Base-by-base conservation (phyloP, 306 rosid genomes). In the Gleditsia sinensis region DNA sequence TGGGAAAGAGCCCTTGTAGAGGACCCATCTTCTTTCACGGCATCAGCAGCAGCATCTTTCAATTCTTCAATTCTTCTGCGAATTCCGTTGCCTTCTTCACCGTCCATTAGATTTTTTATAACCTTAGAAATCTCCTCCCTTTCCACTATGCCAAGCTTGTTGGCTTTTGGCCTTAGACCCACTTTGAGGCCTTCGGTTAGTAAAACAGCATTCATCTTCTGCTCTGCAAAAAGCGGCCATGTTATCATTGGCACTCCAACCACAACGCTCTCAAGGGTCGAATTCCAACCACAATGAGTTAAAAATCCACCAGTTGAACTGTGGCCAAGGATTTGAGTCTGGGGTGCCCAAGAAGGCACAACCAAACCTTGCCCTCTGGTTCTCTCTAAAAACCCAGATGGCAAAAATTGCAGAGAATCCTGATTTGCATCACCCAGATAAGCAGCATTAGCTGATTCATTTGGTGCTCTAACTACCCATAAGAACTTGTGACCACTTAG, bases 221-320 rank as follows among this genome's bases (percentile, higher is more conserved):
- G 82, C 60, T 78, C 82, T 2, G 82, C 74, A 64, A 78, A 72
- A 8, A 78, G 55, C 2, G 78, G 82, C 78, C 74, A 78, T 20
- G 61, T 27, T 5, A 78, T 65, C 82, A 72, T 71, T 2, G 82
- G 82, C 25, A 78, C 82, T 23, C 78, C 82, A 2, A 25, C 3
- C 33, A 66, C 54, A 23, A 57, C 36, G 63, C 78, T 72, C 69
- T 78, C 82, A 2, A 78, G 74, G 0, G 19, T 51, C 0, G 85
- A 76, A 13, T 81, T 81, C 85, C 81, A 81, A 5, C 85, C 85
- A 46, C 78, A 81, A 24, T 81, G 85, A 1, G 59, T 70, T 6
- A 81, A 6, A 45, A 81, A 81, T 19, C 85, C 85, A 0, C 85
- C 81, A 3, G 32, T 64, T 16, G 84, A 64, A n/a, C 6, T 20